A percentile compares a stretch with the other conserved stretches of the same genome.
These are phyloP conservation scores for Annulohypoxylon bovei DNA, from an alignment of 495 filamentous ascomycete species.

Conservation along the genomic window DNA sequence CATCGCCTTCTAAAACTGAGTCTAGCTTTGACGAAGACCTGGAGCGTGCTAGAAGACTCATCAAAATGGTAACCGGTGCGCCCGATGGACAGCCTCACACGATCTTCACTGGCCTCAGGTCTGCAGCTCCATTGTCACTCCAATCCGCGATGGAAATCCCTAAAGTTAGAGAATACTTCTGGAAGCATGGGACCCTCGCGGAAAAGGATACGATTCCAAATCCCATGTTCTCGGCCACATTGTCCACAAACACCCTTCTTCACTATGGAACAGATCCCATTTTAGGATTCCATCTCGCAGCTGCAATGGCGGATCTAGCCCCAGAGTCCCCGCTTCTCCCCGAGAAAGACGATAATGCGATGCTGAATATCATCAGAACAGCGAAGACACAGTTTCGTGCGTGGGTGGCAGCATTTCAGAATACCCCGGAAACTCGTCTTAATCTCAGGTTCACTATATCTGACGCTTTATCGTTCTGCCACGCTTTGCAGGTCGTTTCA, in stretches of 20 bases:
- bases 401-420: constrained; percentile 49
- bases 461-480: constrained; percentile 37
- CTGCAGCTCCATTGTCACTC: constrained; percentile 19
- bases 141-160: not conserved
- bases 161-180: constrained; percentile 3
- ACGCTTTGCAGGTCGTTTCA: constrained; percentile 32
- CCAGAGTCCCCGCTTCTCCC: constrained; percentile 31
- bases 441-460: constrained; percentile 38
- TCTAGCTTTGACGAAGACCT: constrained; percentile 25
- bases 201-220: constrained; percentile 24
- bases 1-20: not conserved
- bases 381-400: constrained; percentile 46
- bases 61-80: not conserved
- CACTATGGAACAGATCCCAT: constrained; percentile 44
- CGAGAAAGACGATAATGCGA: not conserved
- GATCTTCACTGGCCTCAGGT: constrained; percentile 6
- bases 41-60: not conserved
- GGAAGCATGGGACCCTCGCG: constrained; percentile 20
- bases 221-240: constrained; percentile 29
- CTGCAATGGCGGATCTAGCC: constrained; percentile 22
- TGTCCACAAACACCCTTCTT: constrained; percentile 26
- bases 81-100: not conserved
- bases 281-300: constrained; percentile 46
- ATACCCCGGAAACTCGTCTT: not conserved
- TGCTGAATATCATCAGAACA: constrained; percentile 18